Evolutionary conservation across 257 asterid species (phyloP).

Genomic region (Lycium ferocissimum): DNA sequence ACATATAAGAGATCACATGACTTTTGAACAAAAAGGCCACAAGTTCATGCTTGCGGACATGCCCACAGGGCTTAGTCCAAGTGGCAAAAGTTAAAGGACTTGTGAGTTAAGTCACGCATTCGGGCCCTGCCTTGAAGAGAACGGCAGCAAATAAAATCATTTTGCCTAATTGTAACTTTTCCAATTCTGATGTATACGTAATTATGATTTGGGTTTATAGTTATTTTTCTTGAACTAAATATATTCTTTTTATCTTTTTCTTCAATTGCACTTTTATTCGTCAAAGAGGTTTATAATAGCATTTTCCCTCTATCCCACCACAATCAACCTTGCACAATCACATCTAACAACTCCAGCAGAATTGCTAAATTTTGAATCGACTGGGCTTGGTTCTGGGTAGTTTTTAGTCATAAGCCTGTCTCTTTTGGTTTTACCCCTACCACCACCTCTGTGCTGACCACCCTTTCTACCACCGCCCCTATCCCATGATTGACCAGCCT

Average conservation of each 20-base stretch:
- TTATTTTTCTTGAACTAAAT: neutral
- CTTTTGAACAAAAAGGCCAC: neutral
- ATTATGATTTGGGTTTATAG: neutral
- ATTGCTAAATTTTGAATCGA: neutral
- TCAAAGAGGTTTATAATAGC: neutral
- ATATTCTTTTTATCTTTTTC: neutral
- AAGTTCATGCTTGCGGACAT: neutral
- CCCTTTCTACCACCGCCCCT: neutral
- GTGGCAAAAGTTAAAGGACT: neutral
- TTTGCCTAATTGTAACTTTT: neutral
- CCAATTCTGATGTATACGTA: neutral
- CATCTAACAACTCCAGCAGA: constrained; percentile 35
- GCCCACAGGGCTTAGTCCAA: neutral
- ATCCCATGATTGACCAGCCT: constrained; percentile 28
- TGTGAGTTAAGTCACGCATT: neutral
- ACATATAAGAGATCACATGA: neutral
- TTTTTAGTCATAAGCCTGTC: too few relatives aligned
- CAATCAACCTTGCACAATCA: constrained; percentile 40
- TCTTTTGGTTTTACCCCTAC: neutral
- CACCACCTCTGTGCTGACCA: constrained; percentile 17
- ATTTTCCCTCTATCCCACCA: constrained; percentile 13
- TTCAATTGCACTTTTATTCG: neutral
- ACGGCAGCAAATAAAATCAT: neutral
- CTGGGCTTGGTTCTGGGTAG: too few relatives aligned
- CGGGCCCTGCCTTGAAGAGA: constrained; percentile 1